Evolutionary conservation across 1,284 basidiomycete genomes (phyloP).

Genomic region (Cryptococcus wingfieldii): DNA sequence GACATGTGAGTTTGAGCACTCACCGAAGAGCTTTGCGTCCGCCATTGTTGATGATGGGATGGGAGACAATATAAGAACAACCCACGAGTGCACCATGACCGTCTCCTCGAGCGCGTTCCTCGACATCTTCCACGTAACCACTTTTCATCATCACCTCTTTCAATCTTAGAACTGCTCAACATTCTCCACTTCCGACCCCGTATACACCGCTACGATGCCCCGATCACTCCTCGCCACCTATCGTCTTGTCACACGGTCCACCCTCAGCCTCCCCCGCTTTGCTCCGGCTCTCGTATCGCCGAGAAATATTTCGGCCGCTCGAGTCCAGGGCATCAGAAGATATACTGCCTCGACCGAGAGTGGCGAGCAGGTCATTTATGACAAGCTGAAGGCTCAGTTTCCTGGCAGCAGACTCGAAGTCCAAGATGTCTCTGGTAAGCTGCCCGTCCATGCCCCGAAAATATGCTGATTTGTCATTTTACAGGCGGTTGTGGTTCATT

Average conservation of each 20-base stretch:
- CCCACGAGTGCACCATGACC: background rate
- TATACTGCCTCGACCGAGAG: slow-evolving; percentile 47
- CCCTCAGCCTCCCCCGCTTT: background rate
- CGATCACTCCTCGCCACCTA: background rate
- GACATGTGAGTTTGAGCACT: slow-evolving; percentile 5
- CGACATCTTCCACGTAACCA: slow-evolving; percentile 6
- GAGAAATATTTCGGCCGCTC: background rate
- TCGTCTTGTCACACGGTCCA: background rate
- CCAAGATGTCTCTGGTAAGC: slow-evolving; percentile 80
- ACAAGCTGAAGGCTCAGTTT: slow-evolving; percentile 70
- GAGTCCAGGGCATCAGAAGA: background rate
- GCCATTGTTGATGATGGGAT: slow-evolving; percentile 32
- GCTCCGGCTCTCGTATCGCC: background rate
- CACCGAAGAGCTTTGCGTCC: slow-evolving; percentile 50
- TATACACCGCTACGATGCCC: background rate
- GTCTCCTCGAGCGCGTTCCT: background rate
- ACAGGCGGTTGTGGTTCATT: slow-evolving; percentile 93
- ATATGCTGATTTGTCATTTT: background rate
- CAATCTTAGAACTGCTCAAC: no score
- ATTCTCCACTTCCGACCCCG: no score
- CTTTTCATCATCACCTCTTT: no score
- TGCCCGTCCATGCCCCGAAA: background rate
- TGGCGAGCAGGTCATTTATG: slow-evolving; percentile 66
- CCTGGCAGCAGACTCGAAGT: slow-evolving; percentile 71
- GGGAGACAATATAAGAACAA: background rate